Base-by-base conservation (phyloP, 2,329 filamentous ascomycete species). In the Gnomoniopsis smithogilvyi region DNA sequence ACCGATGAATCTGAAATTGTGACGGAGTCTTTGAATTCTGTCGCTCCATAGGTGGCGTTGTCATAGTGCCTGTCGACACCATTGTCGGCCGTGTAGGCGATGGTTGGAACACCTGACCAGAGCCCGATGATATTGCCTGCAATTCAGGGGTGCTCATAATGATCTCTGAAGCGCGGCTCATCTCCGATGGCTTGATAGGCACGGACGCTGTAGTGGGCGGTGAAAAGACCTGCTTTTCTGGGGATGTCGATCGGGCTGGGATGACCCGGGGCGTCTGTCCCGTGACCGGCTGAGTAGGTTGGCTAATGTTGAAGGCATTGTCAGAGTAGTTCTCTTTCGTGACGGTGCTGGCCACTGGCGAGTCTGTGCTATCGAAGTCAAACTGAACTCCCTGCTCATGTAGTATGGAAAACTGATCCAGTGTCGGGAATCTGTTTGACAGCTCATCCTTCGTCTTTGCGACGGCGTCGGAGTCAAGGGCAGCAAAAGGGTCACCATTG, bases 361-460 rank as follows among this genome's bases (percentile, higher is more conserved):
- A 77, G 7, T 77, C 73, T n/a, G 79, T 71, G 15, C 79, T 75
- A 60, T 91, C 88, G 70, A 97, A 97, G 56, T 94, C 88, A 67
- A 97, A 97, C 61, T 91, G 93, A 62, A 85, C 76, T 3, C 90
- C 90, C 62, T 90, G 85, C 63, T 98, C 92, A 66, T 96, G 92
- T 48, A 97, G 77, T 19, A 99, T 78, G 3, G 94, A 88, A 69
- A 99, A 99, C 66, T 98, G 91, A 67, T 98, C 93, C 24, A 99
- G 79, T 6, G 91, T 93, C 0, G 95, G 95, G 66, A 97, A 99
- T 54, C 90, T 85, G 30, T 86, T 82, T 0, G 94, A 92, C 26
- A 97, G 78, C 68, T 98, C 94, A 65, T 98, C 95, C 2, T 6
- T 45, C 63, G 74, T 76, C 58, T 83, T 87, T 2, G 88, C 83